phyloP scores from a whole-genome alignment of 495 filamentous ascomycete genomes.

The Podospora pseudopauciseta region DNA sequence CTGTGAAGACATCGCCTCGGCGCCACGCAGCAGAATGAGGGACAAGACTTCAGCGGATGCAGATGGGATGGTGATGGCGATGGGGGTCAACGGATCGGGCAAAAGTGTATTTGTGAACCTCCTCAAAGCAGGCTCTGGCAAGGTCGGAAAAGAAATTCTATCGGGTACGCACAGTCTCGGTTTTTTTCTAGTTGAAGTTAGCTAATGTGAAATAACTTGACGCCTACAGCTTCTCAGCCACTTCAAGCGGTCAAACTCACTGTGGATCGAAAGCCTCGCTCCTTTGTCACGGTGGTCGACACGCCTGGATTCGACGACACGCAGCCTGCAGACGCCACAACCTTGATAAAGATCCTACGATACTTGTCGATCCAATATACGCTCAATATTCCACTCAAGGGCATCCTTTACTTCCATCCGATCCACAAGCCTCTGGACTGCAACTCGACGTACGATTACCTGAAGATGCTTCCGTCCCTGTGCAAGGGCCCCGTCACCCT shows the following conservation, averaged over 20 bases:
- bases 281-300: not conserved
- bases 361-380: not conserved
- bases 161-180: not conserved
- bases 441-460: not conserved
- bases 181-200: not conserved
- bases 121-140: constrained; percentile 2
- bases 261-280: not conserved
- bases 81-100: constrained; percentile 6
- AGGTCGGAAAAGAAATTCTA: not conserved
- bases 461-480: not conserved
- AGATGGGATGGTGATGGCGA: constrained; percentile 9
- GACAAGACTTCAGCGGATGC: not conserved
- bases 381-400: constrained; percentile 2
- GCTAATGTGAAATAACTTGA: not conserved
- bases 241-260: not conserved
- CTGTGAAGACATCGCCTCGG: not conserved
- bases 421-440: not conserved
- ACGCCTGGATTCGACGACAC: not conserved
- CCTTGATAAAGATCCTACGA: not conserved
- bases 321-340: not conserved
- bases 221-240: not conserved
- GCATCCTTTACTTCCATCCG: constrained; percentile 5
- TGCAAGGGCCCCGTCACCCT: not conserved
- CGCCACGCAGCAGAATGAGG: not conserved
- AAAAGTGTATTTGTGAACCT: constrained; percentile 5